Percentiles rank a stretch among this genome's conserved stretches.
Evolutionary conservation across 106 monocot species (phyloP).

Genomic region (Acanthochlamys bracteata): DNA sequence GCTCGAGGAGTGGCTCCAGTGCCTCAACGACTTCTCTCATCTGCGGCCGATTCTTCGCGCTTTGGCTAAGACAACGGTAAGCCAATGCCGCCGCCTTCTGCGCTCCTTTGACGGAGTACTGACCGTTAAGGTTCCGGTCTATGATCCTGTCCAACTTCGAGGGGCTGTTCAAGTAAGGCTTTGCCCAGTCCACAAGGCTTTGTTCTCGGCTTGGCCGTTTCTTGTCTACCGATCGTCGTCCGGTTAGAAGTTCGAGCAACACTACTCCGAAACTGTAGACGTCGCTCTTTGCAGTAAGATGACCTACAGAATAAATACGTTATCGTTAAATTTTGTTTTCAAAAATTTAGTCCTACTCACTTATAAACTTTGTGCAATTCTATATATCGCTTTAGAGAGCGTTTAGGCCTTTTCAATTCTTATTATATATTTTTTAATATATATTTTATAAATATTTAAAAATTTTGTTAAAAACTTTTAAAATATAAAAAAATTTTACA

Average conservation of each 20-base stretch:
- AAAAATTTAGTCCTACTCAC: too few relatives aligned
- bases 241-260: constrained; percentile 51
- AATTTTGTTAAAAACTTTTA: too few relatives aligned
- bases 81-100: constrained; percentile 44
- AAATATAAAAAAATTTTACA: too few relatives aligned
- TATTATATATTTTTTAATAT: too few relatives aligned
- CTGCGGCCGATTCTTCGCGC: constrained; percentile 37
- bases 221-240: constrained; percentile 41
- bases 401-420: too few relatives aligned
- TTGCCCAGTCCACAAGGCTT: constrained; percentile 62
- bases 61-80: constrained; percentile 37
- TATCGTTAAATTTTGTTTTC: too few relatives aligned
- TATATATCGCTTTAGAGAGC: too few relatives aligned
- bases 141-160: constrained; percentile 30
- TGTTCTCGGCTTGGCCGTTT: constrained; percentile 32
- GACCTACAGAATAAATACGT: constrained; percentile 11
- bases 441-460: too few relatives aligned
- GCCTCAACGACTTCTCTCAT: constrained; percentile 43
- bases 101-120: constrained; percentile 42
- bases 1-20: constrained; percentile 38
- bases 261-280: constrained; percentile 71
- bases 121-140: constrained; percentile 41
- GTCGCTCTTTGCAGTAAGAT: constrained; percentile 64
- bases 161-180: constrained; percentile 23
- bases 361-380: too few relatives aligned